Evolutionary conservation across 2,329 filamentous ascomycete genomes (phyloP).

Genomic region (Sporothrix protearum): DNA sequence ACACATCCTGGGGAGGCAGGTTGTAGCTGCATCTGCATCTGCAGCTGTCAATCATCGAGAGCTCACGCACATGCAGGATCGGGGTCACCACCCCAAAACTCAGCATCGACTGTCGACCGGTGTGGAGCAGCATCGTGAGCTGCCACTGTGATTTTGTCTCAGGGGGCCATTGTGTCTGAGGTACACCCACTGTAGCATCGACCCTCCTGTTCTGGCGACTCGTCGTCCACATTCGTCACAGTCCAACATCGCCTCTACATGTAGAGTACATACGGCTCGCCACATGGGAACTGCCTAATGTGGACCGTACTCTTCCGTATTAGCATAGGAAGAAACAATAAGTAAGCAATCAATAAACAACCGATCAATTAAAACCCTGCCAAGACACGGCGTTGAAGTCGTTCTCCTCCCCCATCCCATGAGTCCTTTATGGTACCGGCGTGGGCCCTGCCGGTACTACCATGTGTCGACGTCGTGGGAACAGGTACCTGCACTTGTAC

Average conservation of each 20-base stretch:
- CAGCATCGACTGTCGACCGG: neutral
- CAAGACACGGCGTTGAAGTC: neutral
- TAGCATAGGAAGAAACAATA: neutral
- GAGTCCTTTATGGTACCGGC: neutral
- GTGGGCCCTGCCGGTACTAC: neutral
- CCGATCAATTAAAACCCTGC: neutral
- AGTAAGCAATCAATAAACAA: neutral
- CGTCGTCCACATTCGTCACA: neutral
- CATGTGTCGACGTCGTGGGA: neutral
- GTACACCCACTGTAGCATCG: neutral
- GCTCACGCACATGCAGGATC: neutral
- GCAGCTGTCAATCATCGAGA: constrained; percentile 1
- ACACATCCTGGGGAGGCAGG: neutral
- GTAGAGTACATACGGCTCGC: neutral
- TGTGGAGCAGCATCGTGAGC: neutral
- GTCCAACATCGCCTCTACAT: neutral
- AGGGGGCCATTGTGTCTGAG: neutral
- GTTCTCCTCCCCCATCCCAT: neutral
- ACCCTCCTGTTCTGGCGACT: neutral
- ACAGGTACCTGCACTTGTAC: neutral
- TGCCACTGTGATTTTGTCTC: neutral
- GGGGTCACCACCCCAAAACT: neutral
- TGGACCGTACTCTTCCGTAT: neutral
- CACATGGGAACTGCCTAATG: neutral
- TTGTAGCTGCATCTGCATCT: neutral